Evolutionary conservation across 805 yeast genomes (phyloP), one percentile per base, ranked within the genome.

Genomic region (Yarrowia sp.): DNA sequence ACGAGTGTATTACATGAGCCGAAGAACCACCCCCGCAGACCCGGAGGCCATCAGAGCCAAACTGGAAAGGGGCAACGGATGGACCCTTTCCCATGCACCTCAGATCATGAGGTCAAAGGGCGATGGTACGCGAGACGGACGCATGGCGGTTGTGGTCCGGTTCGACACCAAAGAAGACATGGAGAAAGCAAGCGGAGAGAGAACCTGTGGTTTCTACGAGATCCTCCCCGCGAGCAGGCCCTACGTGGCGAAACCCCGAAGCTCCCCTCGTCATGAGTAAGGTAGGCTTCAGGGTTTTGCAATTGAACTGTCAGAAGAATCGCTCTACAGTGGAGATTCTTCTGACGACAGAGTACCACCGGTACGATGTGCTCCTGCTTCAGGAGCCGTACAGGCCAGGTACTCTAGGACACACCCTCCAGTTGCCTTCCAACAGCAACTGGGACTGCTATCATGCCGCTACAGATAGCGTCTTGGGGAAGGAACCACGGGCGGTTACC

Each of bases 281-380:
- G 49, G 32, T 19, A 10, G 49, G 49, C 14, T 45, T 45, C 32
- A 16, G 49, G 49, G 32, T 45, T 19, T 19, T 45, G 4, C 49
- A 45, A 45, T 19, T 45, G 49, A 45, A 45, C 49, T 45, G 49
- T 19, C 49, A 45, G 49, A 45, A 45, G 49, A 45, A 19, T 11
- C 26, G 49, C 1, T 4, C 11, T 12, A 45, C 49, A 26, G 49
- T 45, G 7, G 32, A 8, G 7, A 19, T 14, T 12, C 49, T 45
- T 45, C 49, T 45, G 49, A 45, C 32, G 10, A 45, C 26, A 2
- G 49, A 45, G 14, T 45, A 10, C 32, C 49, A 10, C 10, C 32
- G 49, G 12, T 45, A 45, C 32, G 49, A 45, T 15, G 49, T 45
- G 32, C 32, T 45, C 32, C 49, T 45, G 2, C 49, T 45, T 3